Conservation (phyloP, 441 rosid species). For the Jatropha podagrica region DNA sequence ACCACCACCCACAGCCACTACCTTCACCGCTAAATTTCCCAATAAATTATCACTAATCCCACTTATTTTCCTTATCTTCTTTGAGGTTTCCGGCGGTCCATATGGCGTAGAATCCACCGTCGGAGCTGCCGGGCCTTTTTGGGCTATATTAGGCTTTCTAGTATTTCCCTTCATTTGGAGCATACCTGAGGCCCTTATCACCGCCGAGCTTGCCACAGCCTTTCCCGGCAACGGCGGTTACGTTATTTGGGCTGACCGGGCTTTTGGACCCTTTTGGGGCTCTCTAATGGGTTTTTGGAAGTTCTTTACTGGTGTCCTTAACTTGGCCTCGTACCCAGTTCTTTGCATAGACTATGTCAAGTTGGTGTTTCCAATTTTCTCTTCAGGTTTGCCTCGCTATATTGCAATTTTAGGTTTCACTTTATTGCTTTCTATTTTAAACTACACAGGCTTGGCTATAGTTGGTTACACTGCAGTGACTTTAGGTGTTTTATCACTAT, state of each 20-base stretch:
- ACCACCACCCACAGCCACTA: neutral
- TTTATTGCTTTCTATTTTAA: constrained; percentile 50
- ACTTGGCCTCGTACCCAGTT: constrained; percentile 70
- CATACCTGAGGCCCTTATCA: constrained; percentile 56
- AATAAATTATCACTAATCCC: constrained; percentile 65
- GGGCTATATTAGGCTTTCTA: constrained; percentile 56
- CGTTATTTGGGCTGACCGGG: constrained; percentile 77
- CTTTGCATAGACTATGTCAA: constrained; percentile 66
- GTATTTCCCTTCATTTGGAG: constrained; percentile 65
- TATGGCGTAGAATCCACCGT: constrained; percentile 73
- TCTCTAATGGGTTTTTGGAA: constrained; percentile 85
- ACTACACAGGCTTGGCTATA: constrained; percentile 61
- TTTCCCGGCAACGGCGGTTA: constrained; percentile 86
- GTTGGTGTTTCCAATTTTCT: constrained; percentile 45
- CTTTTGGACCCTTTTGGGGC: constrained; percentile 76
- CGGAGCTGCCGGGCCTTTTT: constrained; percentile 71
- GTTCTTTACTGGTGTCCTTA: constrained; percentile 74
- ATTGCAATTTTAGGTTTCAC: constrained; percentile 46
- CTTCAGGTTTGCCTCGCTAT: constrained; percentile 57
- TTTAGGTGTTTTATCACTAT: constrained; percentile 58
- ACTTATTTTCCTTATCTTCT: constrained; percentile 78
- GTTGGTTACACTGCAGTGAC: constrained; percentile 64
- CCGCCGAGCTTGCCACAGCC: constrained; percentile 72
- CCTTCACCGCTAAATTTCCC: neutral
- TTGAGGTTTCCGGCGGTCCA: constrained; percentile 91